Conservation (phyloP, 192 early-diverging fungal species). For the Anaeromyces robustus region DNA sequence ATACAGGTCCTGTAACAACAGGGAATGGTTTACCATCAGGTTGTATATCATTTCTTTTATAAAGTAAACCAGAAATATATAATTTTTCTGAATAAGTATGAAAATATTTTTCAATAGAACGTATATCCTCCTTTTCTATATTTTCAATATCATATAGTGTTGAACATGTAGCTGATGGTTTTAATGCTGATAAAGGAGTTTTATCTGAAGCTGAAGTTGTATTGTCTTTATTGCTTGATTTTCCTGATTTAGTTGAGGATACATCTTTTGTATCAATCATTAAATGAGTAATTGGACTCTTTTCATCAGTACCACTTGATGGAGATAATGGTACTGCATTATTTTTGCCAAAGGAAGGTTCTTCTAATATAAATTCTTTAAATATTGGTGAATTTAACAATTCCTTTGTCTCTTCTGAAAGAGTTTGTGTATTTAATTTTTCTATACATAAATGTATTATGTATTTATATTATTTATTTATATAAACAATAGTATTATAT, state of each 20-base stretch:
- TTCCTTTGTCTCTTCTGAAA: neutral
- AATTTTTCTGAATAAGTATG: constrained; percentile 13
- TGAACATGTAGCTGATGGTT: neutral
- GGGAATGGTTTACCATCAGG: constrained; percentile 9
- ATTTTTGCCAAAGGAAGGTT: neutral
- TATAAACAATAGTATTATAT: no score
- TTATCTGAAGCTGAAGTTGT: neutral
- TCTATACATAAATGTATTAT: neutral
- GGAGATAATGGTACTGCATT: neutral
- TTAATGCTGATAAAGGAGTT: neutral
- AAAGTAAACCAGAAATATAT: constrained; percentile 20
- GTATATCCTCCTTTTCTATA: neutral
- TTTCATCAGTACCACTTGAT: neutral
- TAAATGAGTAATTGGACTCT: neutral
- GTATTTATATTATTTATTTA: no score
- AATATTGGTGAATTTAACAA: neutral
- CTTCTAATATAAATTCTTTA: neutral
- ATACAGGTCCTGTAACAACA: constrained; percentile 6
- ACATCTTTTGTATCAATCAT: neutral
- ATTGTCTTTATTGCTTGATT: neutral
- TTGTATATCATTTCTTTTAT: constrained; percentile 18
- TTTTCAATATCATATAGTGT: neutral
- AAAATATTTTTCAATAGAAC: neutral
- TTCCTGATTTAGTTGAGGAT: neutral
- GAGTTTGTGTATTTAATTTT: neutral